These are phyloP conservation scores for Prunus salicina DNA, from an alignment of 306 rosid species.

Conservation along the genomic window DNA sequence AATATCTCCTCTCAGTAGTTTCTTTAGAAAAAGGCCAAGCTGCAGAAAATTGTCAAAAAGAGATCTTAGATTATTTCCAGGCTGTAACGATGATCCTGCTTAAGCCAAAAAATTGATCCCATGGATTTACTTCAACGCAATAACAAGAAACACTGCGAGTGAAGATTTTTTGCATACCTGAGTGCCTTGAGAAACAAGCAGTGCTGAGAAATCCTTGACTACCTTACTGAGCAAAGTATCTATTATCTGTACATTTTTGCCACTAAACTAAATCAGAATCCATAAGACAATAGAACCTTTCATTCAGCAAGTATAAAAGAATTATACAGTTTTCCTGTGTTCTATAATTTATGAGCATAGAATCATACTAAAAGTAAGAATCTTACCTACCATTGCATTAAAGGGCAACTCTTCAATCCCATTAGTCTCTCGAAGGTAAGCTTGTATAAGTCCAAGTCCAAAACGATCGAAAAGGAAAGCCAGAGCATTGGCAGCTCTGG, in stretches of 20 bases:
- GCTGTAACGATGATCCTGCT: not conserved
- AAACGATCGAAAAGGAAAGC: constrained; percentile 82
- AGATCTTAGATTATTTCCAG: not conserved
- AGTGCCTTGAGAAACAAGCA: constrained; percentile 87
- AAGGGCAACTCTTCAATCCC: constrained; percentile 65
- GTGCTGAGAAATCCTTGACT: constrained; percentile 77
- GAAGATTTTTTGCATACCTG: constrained; percentile 50
- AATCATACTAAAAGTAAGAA: constrained; percentile 18
- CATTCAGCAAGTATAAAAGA: not conserved
- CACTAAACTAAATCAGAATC: constrained; percentile 26
- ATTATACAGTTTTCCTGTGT: not conserved
- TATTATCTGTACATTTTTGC: constrained; percentile 51
- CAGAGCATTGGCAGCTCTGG: constrained; percentile 60
- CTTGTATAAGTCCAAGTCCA: constrained; percentile 80
- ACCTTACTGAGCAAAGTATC: constrained; percentile 77
- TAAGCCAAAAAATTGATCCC: not conserved
- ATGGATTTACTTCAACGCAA: constrained; percentile 9
- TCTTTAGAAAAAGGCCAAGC: constrained; percentile 84
- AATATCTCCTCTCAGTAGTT: constrained; percentile 55
- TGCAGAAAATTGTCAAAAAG: constrained; percentile 28
- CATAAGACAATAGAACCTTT: constrained; percentile 8
- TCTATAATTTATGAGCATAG: not conserved
- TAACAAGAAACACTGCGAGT: not conserved
- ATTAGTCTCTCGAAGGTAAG: constrained; percentile 68
- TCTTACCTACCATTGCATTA: constrained; percentile 99